A percentile compares a stretch with the other conserved stretches of the same genome.
These are phyloP conservation scores for Camelina neglecta DNA, from an alignment of 345 rosid genomes.

Conservation along the genomic window DNA sequence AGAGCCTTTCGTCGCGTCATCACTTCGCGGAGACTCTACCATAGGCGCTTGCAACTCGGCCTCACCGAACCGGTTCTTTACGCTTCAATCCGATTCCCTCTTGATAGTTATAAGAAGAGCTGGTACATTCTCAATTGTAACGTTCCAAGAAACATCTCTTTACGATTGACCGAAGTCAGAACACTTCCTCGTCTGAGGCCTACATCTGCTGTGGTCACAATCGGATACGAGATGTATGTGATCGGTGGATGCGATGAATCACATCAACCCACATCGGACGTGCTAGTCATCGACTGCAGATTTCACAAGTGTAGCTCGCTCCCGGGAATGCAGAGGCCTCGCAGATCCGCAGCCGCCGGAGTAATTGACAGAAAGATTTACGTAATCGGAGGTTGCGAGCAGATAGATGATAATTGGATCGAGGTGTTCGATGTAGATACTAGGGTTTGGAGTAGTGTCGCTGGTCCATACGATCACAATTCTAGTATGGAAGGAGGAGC, in stretches of 20 bases:
- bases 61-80: not conserved
- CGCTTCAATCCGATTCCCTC: not conserved
- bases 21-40: no score
- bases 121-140: not conserved
- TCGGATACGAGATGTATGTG: not conserved
- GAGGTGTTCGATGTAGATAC: not conserved
- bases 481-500: not conserved
- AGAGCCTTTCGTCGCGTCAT: no score
- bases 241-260: not conserved
- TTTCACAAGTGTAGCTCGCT: not conserved
- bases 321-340: not conserved
- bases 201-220: not conserved
- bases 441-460: not conserved
- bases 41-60: not conserved
- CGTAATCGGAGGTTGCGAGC: conserved; percentile 11
- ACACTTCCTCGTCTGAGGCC: not conserved
- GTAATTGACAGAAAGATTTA: conserved; percentile 5
- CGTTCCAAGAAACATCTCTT: not conserved
- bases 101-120: not conserved
- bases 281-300: not conserved
- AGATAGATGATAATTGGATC: not conserved
- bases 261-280: fast-evolving
- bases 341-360: not conserved
- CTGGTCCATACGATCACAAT: not conserved
- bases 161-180: not conserved